Evolutionary conservation across 768 basidiomycete genomes (phyloP), one percentile per base, ranked within the genome.

Genomic region (Dioszegia hungarica): DNA sequence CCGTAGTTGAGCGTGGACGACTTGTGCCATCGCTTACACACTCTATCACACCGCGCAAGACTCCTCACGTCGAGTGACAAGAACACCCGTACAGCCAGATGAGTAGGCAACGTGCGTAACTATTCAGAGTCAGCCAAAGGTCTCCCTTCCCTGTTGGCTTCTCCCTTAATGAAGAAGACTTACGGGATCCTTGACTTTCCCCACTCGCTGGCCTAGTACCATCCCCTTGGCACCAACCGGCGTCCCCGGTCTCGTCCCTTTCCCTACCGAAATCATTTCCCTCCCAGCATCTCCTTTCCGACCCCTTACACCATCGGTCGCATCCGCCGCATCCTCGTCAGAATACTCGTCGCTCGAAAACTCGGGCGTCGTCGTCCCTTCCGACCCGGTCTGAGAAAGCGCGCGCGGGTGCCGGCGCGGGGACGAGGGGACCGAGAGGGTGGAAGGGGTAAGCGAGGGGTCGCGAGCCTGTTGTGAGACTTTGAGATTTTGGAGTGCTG

Each of bases 1-100:
- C 92, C 86, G 72, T 94, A 93, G 76, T 95, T 95, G 58, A 94
- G 74, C 0, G 90, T 88, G 78, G 92, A 89, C 61, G 89, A 91
- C 72, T 84, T 84, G 57, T 80, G 82, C 92, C 92, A 95, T 77
- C 90, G 88, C 75, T 82, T 85, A 44, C 84, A 89, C 4, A 94
- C 90, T 31, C 85, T 76, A 22, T 90, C 82, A 67, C 89, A 92
- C 53, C 82, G 81, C 3, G 88, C 86, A 36, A 94, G 81, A 54
- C 89, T 85, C 56, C 76, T 76, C 27, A 87, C 77, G 12, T 82
- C 75, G 5, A 95, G 78, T 49, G 77, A 75, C 0, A 81, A 74
- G 68, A 94, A 91, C 56, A 94, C 84, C 17, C 82, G 79, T 66
- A 93, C 90, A 0, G 86, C 85, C 19, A 92, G 67, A 62, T 90